Conservation (phyloP, 2,329 filamentous ascomycete genomes). For the Akanthomyces dipterigenus region DNA sequence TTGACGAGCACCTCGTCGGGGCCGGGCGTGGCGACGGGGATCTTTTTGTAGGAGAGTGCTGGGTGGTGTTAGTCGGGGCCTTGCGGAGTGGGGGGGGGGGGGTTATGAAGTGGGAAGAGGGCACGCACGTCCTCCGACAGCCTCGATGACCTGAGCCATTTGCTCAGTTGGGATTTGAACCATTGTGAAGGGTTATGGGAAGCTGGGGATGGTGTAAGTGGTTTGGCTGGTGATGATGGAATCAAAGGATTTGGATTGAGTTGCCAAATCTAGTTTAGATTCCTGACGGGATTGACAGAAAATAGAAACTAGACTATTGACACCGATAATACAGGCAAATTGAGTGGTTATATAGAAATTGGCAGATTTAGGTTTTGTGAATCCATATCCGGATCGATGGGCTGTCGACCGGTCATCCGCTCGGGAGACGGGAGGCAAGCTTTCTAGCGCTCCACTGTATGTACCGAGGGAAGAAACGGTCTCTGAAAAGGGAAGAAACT, state of each 20-base stretch:
- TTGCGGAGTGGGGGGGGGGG: background rate
- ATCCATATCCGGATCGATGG: too few species aligned
- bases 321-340: too few species aligned
- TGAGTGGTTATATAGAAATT: slow-evolving; percentile 9
- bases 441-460: too few species aligned
- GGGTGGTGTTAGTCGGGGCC: slow-evolving; percentile 5
- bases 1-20: slow-evolving; percentile 90
- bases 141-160: slow-evolving; percentile 86
- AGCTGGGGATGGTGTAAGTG: slow-evolving; percentile 8
- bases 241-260: background rate
- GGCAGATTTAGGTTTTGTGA: too few species aligned
- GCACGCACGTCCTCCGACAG: slow-evolving; percentile 61
- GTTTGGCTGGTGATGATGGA: background rate
- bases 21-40: slow-evolving; percentile 72
- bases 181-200: slow-evolving; percentile 20
- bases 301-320: too few species aligned
- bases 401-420: too few species aligned
- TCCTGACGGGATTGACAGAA: too few species aligned
- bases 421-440: background rate
- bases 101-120: background rate
- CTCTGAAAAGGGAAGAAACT: too few species aligned
- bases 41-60: slow-evolving; percentile 69
- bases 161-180: slow-evolving; percentile 68
- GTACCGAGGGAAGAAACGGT: too few species aligned
- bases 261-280: too few species aligned